phyloP scores from a whole-genome alignment of 2,329 filamentous ascomycete genomes.

The Fusarium staphyleae region DNA sequence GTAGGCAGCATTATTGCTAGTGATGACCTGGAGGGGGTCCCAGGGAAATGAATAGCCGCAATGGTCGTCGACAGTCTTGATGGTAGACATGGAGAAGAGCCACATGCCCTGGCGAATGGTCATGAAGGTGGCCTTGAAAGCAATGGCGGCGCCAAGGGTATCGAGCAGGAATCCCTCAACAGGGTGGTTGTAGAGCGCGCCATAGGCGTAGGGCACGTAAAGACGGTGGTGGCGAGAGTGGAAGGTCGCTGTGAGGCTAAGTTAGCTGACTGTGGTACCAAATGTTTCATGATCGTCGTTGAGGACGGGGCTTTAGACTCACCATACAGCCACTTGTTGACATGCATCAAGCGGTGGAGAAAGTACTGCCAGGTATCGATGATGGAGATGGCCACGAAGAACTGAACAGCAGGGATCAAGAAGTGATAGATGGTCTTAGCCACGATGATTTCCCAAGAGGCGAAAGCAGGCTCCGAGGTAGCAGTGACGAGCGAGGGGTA shows the following conservation, averaged over 20 bases:
- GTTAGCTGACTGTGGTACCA: conserved; percentile 9
- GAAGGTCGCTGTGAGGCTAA: conserved; percentile 69
- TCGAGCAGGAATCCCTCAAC: conserved; percentile 94
- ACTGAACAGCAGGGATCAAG: conserved; percentile 78
- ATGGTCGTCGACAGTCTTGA: conserved; percentile 98
- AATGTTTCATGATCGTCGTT: not conserved
- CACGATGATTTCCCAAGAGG: conserved; percentile 77
- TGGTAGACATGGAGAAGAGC: conserved; percentile 87
- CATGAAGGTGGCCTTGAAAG: conserved; percentile 83
- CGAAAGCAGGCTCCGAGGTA: conserved; percentile 74
- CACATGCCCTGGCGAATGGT: conserved; percentile 84
- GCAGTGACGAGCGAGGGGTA: conserved; percentile 76
- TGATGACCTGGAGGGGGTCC: conserved; percentile 91
- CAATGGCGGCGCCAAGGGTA: conserved; percentile 84
- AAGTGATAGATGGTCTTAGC: conserved; percentile 84
- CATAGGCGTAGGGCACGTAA: conserved; percentile 97
- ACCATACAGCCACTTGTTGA: conserved; percentile 98
- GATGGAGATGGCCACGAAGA: conserved; percentile 74
- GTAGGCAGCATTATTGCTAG: conserved; percentile 94
- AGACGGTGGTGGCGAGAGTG: conserved; percentile 96
- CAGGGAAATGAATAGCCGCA: conserved; percentile 96
- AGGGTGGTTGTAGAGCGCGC: conserved; percentile 95
- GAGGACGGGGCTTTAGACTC: conserved; percentile 50
- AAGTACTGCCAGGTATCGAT: conserved; percentile 99
- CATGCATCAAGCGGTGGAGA: conserved; percentile 93